These are phyloP conservation scores for Haplosporangium sp. DNA, from an alignment of 371 early-diverging fungal species.

Conservation along the genomic window DNA sequence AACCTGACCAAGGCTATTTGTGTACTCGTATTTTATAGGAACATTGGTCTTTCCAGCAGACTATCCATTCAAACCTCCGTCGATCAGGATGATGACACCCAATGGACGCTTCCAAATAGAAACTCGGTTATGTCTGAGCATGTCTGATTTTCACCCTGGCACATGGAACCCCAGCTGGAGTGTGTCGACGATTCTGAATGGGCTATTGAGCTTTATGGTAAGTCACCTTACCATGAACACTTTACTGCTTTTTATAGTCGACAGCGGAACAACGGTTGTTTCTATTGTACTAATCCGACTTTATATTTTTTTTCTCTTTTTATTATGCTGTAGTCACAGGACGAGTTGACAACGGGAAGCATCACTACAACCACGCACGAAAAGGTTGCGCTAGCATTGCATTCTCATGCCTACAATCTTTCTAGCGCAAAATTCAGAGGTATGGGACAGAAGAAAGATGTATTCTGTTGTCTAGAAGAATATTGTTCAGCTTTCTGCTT, in stretches of 20 bases:
- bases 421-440: conserved; percentile 80
- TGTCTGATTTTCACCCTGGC: conserved; percentile 93
- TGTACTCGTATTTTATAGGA: conserved; percentile 46
- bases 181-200: conserved; percentile 94
- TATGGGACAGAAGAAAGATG: no score
- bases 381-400: conserved; percentile 78
- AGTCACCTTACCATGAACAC: no score
- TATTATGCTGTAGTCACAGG: conserved; percentile 48
- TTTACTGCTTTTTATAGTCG: no score
- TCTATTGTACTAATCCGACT: no score
- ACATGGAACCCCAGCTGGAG: conserved; percentile 98
- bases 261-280: no score
- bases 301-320: not conserved
- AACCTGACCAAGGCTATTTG: not conserved
- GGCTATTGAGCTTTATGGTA: conserved; percentile 96
- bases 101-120: conserved; percentile 93
- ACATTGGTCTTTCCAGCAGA: conserved; percentile 93
- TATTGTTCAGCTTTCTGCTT: no score
- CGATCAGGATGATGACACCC: conserved; percentile 96
- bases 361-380: conserved; percentile 82
- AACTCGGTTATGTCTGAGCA: conserved; percentile 91
- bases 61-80: conserved; percentile 96
- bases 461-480: no score
- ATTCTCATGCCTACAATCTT: conserved; percentile 85
- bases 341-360: conserved; percentile 93